These are phyloP conservation scores for Lasiosphaeria ovina DNA, from an alignment of 495 filamentous ascomycete genomes.

Conservation along the genomic window DNA sequence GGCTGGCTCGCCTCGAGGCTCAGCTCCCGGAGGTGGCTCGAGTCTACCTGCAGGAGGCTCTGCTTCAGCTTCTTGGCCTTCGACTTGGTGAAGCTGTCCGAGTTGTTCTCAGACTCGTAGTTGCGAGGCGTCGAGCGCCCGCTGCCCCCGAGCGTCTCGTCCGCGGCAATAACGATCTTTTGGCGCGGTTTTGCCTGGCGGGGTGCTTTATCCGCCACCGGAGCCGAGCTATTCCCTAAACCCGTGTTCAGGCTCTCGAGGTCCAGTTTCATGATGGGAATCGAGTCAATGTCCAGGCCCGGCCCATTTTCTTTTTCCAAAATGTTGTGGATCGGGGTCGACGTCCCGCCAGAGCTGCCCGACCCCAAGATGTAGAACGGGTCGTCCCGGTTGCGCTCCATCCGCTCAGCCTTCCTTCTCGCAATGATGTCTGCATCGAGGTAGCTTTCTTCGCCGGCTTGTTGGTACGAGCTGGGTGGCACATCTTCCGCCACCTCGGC, in stretches of 20 bases:
- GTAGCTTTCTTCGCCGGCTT: constrained; percentile 52
- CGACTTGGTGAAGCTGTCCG: constrained; percentile 34
- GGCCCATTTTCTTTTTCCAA: constrained; percentile 65
- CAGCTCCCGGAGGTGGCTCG: constrained; percentile 68
- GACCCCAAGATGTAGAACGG: constrained; percentile 85
- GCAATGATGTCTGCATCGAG: constrained; percentile 62
- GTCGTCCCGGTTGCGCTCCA: constrained; percentile 82
- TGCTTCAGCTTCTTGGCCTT: constrained; percentile 43
- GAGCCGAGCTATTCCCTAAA: constrained; percentile 7
- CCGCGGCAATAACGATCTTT: constrained; percentile 59
- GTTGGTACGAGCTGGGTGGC: constrained; percentile 60
- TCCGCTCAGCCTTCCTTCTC: constrained; percentile 63
- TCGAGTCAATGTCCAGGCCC: constrained; percentile 84
- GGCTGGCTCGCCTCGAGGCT: constrained; percentile 51
- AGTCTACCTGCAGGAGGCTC: constrained; percentile 76
- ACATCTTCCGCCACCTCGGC: constrained; percentile 42
- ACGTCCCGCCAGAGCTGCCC: constrained; percentile 45
- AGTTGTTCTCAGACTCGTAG: constrained; percentile 47
- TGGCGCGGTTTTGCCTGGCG: constrained; percentile 35
- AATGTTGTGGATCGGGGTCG: constrained; percentile 71
- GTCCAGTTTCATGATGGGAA: constrained; percentile 90
- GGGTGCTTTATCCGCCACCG: not conserved
- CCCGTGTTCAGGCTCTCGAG: constrained; percentile 50
- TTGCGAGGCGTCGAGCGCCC: constrained; percentile 43
- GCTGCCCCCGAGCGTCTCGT: constrained; percentile 54